Evolutionary conservation across 805 yeast species (phyloP), one percentile per base, ranked within the genome.

Genomic region (Candida vartiovaarae): DNA sequence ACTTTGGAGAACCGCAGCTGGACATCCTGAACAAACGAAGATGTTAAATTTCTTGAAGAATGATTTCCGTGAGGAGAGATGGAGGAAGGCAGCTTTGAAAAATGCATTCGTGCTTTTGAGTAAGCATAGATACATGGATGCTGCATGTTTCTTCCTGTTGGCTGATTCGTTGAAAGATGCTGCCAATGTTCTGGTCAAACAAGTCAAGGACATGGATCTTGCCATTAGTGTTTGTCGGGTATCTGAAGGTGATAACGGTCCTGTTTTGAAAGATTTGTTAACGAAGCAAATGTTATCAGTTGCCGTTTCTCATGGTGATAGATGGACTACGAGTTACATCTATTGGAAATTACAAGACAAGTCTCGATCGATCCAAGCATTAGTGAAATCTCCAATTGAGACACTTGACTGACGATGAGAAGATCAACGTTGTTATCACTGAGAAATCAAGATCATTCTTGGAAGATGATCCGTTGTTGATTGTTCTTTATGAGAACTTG

Each of bases 31-130:
- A 57, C 88, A 82, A 52, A 78, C 74, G 32, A 91, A 90, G 58
- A 85, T 91, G 80, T 51, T 87, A 40, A 82, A 73, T 55, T 85
- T 91, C 54, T 67, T 91, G 53, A 68, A 70, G 23, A 83, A 90
- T 58, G 93, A 93, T 57, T 91, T 90, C 60, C 64, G 67, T 4
- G 77, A 80, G 42, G 71, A 73, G 11, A 69, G 96, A 40, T 90
- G 97, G 96, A 76, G 71, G 52, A 71, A 85, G 0, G 96, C 97
- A 1, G 97, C 98, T 0, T 63, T 80, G 54, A 93, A 93, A 56
- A 91, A 91, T 64, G 98, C 98, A 0, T 91, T 78, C 68, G 98
- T 87, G 0, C 66, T 91, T 36, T 62, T 93, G 50, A 86, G 97
- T 48, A 88, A 88, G 56, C 99, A 90, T 61, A 68, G 98, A 35